Evolutionary conservation across 352 stramenopile species (phyloP).

Genomic region (Plasmopara halstedii): DNA sequence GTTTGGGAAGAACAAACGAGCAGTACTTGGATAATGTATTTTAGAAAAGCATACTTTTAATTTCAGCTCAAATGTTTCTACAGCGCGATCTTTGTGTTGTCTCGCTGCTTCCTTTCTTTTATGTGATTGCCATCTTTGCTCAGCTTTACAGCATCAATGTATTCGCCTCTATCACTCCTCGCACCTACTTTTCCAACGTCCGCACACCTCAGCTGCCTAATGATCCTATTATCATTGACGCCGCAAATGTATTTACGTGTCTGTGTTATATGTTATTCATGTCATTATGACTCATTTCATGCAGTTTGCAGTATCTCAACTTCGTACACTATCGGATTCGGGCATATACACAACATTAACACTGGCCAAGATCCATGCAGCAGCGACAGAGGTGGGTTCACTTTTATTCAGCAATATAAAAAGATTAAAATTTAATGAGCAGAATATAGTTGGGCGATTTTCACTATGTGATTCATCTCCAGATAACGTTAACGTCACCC

Average conservation of each 20-base stretch:
- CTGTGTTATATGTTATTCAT: background rate
- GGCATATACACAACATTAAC: conserved; percentile 61
- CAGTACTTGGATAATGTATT: no score
- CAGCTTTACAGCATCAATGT: background rate
- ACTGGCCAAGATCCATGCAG: conserved; percentile 41
- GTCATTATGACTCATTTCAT: background rate
- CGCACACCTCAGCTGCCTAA: conserved; percentile 17
- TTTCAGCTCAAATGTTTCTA: no score
- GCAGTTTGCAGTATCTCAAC: conserved; percentile 57
- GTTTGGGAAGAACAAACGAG: no score
- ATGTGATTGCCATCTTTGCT: background rate
- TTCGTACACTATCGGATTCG: conserved; percentile 55
- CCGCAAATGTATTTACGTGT: conserved; percentile 25
- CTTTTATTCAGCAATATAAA: background rate
- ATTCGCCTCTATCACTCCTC: conserved; percentile 10
- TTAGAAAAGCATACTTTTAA: no score
- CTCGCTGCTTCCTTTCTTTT: background rate
- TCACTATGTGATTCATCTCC: conserved; percentile 72
- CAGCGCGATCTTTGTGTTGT: background rate
- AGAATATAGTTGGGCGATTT: conserved; percentile 54
- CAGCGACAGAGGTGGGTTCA: conserved; percentile 39
- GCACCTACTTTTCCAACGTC: conserved; percentile 23
- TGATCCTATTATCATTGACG: conserved; percentile 36
- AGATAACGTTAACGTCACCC: conserved; percentile 52
- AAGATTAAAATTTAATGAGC: background rate